A percentile compares a stretch with the other conserved stretches of the same genome.
Evolutionary conservation across 352 stramenopile species (phyloP).

Genomic region (Pythium angustatum): DNA sequence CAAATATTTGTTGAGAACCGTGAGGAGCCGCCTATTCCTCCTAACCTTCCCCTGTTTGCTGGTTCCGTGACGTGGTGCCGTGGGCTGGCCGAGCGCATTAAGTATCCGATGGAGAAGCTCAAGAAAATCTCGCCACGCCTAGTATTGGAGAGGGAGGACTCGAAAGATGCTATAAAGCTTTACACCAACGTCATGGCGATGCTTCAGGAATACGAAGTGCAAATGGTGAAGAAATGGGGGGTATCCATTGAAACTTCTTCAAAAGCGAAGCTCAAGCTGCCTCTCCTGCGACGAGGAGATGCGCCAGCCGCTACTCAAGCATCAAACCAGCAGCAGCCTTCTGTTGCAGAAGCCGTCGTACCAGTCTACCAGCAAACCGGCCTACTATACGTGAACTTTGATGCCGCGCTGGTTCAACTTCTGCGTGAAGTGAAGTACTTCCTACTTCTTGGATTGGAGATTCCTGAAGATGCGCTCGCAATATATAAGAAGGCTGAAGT

Average conservation of each 20-base stretch:
- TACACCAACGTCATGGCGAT: constrained; percentile 89
- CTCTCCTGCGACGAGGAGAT: constrained; percentile 69
- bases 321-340: not conserved
- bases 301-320: not conserved
- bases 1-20: constrained; percentile 90
- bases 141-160: constrained; percentile 89
- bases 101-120: constrained; percentile 89
- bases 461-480: constrained; percentile 87
- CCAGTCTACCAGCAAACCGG: constrained; percentile 15
- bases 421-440: constrained; percentile 95
- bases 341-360: not conserved
- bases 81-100: constrained; percentile 84
- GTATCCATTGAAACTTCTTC: constrained; percentile 79
- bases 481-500: constrained; percentile 93
- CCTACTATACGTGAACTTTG: constrained; percentile 89
- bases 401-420: constrained; percentile 87
- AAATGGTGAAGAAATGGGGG: constrained; percentile 81
- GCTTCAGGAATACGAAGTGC: constrained; percentile 80
- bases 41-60: constrained; percentile 89
- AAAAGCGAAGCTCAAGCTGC: constrained; percentile 86
- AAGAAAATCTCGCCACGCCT: constrained; percentile 71
- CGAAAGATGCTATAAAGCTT: constrained; percentile 88
- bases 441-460: constrained; percentile 84
- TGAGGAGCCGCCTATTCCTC: constrained; percentile 83
- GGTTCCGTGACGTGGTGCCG: constrained; percentile 91